These are phyloP conservation scores for Pythium sukuiense DNA, from an alignment of 352 stramenopile genomes.

Conservation along the genomic window DNA sequence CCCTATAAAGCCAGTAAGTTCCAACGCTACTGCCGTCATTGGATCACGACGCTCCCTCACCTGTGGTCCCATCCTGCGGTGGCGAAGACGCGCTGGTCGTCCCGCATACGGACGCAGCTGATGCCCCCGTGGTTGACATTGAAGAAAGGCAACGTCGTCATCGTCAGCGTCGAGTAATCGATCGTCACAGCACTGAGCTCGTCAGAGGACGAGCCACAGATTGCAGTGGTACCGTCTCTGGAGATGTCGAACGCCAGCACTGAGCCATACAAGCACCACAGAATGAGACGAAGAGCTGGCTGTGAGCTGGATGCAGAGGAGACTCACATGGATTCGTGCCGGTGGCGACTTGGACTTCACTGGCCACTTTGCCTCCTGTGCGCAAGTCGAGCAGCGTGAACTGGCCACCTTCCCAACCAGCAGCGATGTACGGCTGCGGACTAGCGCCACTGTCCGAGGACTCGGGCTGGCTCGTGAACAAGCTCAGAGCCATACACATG, in stretches of 20 bases:
- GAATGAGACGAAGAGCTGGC: background rate
- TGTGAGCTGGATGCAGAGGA: background rate
- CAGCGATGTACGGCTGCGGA: slow-evolving; percentile 44
- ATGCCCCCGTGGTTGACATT: slow-evolving; percentile 59
- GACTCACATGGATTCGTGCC: slow-evolving; percentile 55
- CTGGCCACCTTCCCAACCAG: slow-evolving; percentile 72
- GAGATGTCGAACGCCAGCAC: slow-evolving; percentile 77
- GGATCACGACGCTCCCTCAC: slow-evolving; percentile 12
- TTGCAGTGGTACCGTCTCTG: slow-evolving; percentile 42
- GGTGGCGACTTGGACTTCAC: slow-evolving; percentile 48
- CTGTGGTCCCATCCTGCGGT: slow-evolving; percentile 79
- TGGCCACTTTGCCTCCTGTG: slow-evolving; percentile 42
- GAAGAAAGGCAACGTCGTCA: slow-evolving; percentile 54
- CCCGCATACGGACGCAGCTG: slow-evolving; percentile 61
- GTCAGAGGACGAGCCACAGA: slow-evolving; percentile 65
- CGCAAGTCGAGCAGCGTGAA: slow-evolving; percentile 70
- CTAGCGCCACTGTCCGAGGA: slow-evolving; percentile 10
- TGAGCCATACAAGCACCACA: slow-evolving; percentile 21
- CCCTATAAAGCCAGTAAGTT: too few relatives aligned
- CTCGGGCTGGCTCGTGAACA: slow-evolving; percentile 24
- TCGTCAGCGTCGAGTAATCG: slow-evolving; percentile 38
- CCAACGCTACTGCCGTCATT: too few relatives aligned
- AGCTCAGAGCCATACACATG: slow-evolving; percentile 52
- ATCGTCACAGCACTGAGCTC: slow-evolving; percentile 50
- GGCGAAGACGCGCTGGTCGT: slow-evolving; percentile 76